A percentile compares a stretch with the other conserved stretches of the same genome.
Conservation (phyloP, 2,329 filamentous ascomycete genomes). For the Acrocalymma vagum region DNA sequence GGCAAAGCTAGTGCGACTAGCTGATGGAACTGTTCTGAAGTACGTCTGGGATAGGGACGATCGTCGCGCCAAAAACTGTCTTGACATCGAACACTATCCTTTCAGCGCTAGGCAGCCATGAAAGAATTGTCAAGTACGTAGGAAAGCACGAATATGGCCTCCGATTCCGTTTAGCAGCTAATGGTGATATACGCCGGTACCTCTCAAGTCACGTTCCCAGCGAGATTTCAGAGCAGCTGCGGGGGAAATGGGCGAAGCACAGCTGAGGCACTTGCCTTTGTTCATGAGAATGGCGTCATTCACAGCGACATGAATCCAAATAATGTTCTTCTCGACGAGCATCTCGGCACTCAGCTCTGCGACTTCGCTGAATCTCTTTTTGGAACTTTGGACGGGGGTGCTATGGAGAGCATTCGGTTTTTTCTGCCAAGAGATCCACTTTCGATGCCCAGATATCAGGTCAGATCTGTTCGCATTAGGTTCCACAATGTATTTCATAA, state of each 20-base stretch:
- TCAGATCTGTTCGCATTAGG: constrained; percentile 46
- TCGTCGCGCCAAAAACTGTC: constrained; percentile 8
- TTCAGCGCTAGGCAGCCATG: constrained; percentile 13
- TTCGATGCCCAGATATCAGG: constrained; percentile 18
- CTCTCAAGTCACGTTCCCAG: constrained; percentile 1
- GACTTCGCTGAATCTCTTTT: constrained; percentile 47
- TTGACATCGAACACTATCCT: constrained; percentile 22
- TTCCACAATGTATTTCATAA: constrained; percentile 44
- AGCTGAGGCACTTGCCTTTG: constrained; percentile 38
- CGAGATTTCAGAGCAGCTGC: constrained; percentile 5
- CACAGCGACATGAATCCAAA: constrained; percentile 51
- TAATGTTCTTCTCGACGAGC: constrained; percentile 48
- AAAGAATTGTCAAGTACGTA: constrained; percentile 21
- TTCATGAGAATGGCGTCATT: constrained; percentile 48
- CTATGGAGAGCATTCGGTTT: constrained; percentile 20
- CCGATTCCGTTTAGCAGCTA: constrained; percentile 7
- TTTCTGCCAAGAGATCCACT: constrained; percentile 17
- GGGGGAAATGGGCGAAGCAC: constrained; percentile 14
- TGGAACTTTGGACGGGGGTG: constrained; percentile 27
- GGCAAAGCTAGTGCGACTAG: constrained; percentile 14
- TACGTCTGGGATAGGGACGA: constrained; percentile 18
- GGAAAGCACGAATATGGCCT: constrained; percentile 18
- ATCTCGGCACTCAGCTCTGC: constrained; percentile 47
- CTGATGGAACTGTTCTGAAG: constrained; percentile 19
- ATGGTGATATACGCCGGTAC: constrained; percentile 16